These are phyloP conservation scores for Guadua angustifolia DNA, from an alignment of 176 grass and related monocot genomes.

Conservation along the genomic window DNA sequence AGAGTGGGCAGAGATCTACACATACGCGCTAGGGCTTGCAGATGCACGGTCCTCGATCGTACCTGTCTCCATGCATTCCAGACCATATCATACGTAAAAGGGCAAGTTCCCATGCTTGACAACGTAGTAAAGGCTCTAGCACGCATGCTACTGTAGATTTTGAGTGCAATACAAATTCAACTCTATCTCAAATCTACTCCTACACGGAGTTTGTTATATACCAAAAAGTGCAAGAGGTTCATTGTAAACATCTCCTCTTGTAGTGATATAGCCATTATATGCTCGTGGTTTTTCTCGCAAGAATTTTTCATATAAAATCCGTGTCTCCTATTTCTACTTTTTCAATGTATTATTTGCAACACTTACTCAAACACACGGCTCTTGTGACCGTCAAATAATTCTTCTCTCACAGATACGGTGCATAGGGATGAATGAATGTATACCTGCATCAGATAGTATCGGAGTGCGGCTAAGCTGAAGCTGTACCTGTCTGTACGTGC, in stretches of 20 bases:
- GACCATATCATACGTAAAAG: neutral
- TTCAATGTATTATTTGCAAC: no score
- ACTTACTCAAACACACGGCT: no score
- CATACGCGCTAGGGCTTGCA: neutral
- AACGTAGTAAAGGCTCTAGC: neutral
- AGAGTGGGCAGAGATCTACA: neutral
- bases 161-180: no score
- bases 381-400: conserved; percentile 38
- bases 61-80: neutral
- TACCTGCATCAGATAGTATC: neutral
- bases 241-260: no score
- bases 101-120: conserved; percentile 2
- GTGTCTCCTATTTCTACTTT: no score
- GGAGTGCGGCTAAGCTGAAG: conserved; percentile 32
- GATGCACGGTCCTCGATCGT: neutral
- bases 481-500: neutral
- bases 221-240: no score
- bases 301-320: no score
- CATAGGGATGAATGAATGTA: neutral
- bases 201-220: no score
- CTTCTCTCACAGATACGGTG: neutral
- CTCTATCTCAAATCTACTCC: no score
- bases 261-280: no score
- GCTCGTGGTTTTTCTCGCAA: no score
- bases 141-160: neutral